Evolutionary conservation across 2,329 filamentous ascomycete genomes (phyloP), one percentile per base, ranked within the genome.

Genomic region (Teratosphaeria viscida): DNA sequence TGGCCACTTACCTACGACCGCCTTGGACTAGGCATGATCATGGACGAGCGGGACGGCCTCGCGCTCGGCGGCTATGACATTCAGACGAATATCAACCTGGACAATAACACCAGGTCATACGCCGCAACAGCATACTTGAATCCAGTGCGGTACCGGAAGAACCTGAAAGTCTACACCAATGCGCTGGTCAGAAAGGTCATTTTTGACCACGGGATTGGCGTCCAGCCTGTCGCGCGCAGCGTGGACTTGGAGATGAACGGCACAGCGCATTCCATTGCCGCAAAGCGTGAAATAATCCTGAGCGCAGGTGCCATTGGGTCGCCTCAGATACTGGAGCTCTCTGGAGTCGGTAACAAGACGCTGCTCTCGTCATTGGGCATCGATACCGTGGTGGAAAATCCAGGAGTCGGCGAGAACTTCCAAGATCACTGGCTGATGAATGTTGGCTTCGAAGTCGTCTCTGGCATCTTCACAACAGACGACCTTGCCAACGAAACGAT

Each of bases 251-350:
- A 52, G n/a, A 60, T 71, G n/a, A 61, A 54, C 23, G 72, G 71
- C 8, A 66, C 58, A 0, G 26, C 34, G 16, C 70, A 52, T 69
- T 54, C 10, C 10, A 59, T 65, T 5, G 34, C 39, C 10, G 65
- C 67, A 5, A 57, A 29, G n/a, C 60, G 57, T 57, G 84, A 87
- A 65, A 77, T 86, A 11, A 77, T 87, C 32, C 67, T 88, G 2
- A 67, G 67, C 43, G 72, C 71, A 29, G 74, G 74, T 8, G 70
- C 68, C 2, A 68, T 74, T 47, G 61, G 68, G 7, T 63, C 68
- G 2, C 74, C 74, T n/a, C 73, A 76, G 53, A 65, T 76, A 0
- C 65, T 76, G 12, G 72, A 74, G 68, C 62, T 76, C 35, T 75
- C 72, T 5, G 75, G 74, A 5, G 70, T 76, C 37, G 75, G 76